Evolutionary conservation across 2,329 filamentous ascomycete species (phyloP).

Genomic region (Teratosphaeriaceae sp.): DNA sequence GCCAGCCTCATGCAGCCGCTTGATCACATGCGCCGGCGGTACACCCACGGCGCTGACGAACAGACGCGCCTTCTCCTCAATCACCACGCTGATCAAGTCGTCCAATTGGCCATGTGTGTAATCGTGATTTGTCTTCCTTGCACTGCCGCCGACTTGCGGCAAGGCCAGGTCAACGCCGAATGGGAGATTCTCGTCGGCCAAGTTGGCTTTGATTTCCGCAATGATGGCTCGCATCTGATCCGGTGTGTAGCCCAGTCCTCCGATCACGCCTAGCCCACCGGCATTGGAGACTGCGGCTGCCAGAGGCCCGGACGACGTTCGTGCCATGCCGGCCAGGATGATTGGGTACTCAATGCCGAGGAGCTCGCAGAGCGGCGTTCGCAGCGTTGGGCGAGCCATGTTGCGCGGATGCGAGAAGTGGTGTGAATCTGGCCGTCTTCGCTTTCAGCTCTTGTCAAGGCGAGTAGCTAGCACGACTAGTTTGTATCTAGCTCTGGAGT

Average conservation of each 20-base stretch:
- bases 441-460: too few species aligned
- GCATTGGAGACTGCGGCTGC: conserved; percentile 85
- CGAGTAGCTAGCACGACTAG: too few species aligned
- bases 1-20: conserved; percentile 68
- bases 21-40: conserved; percentile 66
- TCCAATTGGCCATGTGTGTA: conserved; percentile 87
- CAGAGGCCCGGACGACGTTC: conserved; percentile 68
- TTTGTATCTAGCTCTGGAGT: neutral
- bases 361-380: conserved; percentile 70
- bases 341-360: conserved; percentile 83
- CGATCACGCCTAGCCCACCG: conserved; percentile 65
- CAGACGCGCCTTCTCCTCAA: conserved; percentile 73
- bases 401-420: conserved; percentile 5
- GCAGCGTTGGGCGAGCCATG: conserved; percentile 46
- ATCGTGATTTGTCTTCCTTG: conserved; percentile 89
- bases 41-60: conserved; percentile 89
- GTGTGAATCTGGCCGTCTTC: too few species aligned
- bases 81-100: conserved; percentile 78
- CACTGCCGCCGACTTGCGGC: conserved; percentile 76
- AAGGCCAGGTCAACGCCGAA: conserved; percentile 91
- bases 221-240: conserved; percentile 72
- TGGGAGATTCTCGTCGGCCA: conserved; percentile 60
- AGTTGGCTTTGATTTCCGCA: conserved; percentile 72
- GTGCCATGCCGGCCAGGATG: conserved; percentile 89
- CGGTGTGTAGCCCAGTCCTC: conserved; percentile 63